Conservation (phyloP, 306 rosid genomes). For the Oxytropis ochrocephala region DNA sequence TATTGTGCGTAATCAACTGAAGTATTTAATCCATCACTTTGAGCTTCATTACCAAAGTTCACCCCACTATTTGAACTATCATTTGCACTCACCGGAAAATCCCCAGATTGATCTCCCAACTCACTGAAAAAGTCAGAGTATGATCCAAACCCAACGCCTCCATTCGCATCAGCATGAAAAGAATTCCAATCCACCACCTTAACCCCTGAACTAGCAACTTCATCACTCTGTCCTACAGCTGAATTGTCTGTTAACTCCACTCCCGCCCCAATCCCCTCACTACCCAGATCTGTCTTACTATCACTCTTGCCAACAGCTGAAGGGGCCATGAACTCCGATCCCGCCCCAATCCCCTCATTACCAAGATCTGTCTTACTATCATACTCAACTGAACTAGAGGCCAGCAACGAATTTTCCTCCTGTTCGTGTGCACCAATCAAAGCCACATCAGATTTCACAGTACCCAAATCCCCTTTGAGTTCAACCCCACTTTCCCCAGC, state of each 20-base stretch:
- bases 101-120: conserved; percentile 42
- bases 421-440: conserved; percentile 19
- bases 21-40: conserved; percentile 23
- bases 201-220: conserved; percentile 32
- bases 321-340: conserved; percentile 20
- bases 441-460: conserved; percentile 16
- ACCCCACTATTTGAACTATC: conserved; percentile 24
- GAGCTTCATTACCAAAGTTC: conserved; percentile 27
- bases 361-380: conserved; percentile 15
- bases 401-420: conserved; percentile 18
- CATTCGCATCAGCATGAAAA: conserved; percentile 59
- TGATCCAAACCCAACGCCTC: conserved; percentile 48
- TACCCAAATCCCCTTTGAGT: conserved; percentile 6
- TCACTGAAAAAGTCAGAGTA: conserved; percentile 74
- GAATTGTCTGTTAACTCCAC: conserved; percentile 12
- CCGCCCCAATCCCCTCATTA: conserved; percentile 25
- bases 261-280: neutral
- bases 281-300: conserved; percentile 5
- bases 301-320: conserved; percentile 5
- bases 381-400: conserved; percentile 28
- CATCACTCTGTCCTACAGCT: conserved; percentile 21
- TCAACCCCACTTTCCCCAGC: conserved; percentile 17
- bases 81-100: conserved; percentile 13
- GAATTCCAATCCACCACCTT: conserved; percentile 81
- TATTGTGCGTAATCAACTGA: conserved; percentile 31